Evolutionary conservation across 257 asterid species (phyloP).

Genomic region (Rehmannia glutinosa): DNA sequence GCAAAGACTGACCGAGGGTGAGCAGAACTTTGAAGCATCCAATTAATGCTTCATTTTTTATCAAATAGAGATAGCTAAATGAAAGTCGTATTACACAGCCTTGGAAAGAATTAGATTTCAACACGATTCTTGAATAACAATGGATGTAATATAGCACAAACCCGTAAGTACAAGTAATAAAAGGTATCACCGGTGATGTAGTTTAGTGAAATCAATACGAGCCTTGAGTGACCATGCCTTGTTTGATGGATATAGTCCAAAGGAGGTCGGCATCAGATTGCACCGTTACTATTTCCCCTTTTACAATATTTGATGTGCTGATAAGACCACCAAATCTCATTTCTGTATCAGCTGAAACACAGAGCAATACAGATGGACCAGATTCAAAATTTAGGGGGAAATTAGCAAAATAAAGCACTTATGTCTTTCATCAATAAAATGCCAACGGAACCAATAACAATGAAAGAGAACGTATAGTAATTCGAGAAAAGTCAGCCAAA

Average conservation of each 20-base stretch:
- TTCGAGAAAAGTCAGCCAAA: too few species aligned
- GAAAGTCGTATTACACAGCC: not conserved
- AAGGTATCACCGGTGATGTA: not conserved
- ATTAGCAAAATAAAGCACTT: not conserved
- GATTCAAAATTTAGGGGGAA: not conserved
- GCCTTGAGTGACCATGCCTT: constrained; percentile 22
- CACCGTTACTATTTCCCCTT: constrained; percentile 61
- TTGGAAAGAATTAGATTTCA: constrained; percentile 2
- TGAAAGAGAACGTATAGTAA: too few species aligned
- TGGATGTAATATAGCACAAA: constrained; percentile 2
- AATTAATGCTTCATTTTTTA: not conserved
- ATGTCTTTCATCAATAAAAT: not conserved
- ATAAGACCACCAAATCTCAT: constrained; percentile 85
- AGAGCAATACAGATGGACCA: constrained; percentile 12
- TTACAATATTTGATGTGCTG: constrained; percentile 79
- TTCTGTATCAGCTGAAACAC: constrained; percentile 55
- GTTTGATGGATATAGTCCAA: constrained; percentile 82
- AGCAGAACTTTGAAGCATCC: not conserved
- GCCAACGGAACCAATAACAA: not conserved
- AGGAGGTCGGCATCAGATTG: constrained; percentile 76
- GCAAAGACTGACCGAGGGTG: too few species aligned
- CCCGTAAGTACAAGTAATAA: not conserved
- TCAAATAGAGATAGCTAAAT: not conserved
- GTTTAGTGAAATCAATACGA: constrained; percentile 1
- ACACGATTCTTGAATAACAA: not conserved